phyloP scores from a whole-genome alignment of 805 yeast species.

The Saccharomyces mikatae region DNA sequence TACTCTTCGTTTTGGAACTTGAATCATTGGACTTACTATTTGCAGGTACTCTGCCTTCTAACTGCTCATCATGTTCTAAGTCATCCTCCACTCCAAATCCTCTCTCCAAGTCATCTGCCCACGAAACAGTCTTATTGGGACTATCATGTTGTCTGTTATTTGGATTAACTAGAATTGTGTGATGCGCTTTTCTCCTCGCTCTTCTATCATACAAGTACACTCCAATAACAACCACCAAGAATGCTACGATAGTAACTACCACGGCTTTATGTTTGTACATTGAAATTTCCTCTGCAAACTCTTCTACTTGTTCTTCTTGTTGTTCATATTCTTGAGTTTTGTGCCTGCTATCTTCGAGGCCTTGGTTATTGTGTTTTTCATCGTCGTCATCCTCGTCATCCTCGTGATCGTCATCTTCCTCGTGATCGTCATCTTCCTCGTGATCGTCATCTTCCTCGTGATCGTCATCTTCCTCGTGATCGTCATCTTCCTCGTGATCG shows the following conservation, averaged over 20 bases:
- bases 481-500: conserved; percentile 11
- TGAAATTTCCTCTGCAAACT: conserved; percentile 3
- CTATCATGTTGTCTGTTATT: conserved; percentile 10
- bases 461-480: conserved; percentile 7
- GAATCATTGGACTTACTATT: neutral
- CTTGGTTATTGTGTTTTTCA: conserved; percentile 12
- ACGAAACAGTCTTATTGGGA: conserved; percentile 30
- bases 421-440: conserved; percentile 39
- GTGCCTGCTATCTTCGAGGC: conserved; percentile 5
- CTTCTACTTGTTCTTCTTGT: conserved; percentile 5
- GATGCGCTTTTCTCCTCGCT: conserved; percentile 1
- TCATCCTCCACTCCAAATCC: conserved; percentile 7
- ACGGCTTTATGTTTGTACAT: neutral
- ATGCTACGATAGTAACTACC: conserved; percentile 4
- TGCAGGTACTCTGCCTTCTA: conserved; percentile 1
- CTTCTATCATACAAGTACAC: conserved; percentile 10
- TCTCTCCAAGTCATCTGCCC: conserved; percentile 32
- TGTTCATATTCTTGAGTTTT: conserved; percentile 3
- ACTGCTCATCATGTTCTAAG: conserved; percentile 9
- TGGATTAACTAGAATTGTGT: conserved; percentile 17
- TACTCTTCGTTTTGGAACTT: neutral
- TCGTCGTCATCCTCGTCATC: conserved; percentile 46
- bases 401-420: conserved; percentile 39
- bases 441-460: conserved; percentile 9
- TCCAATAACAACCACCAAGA: conserved; percentile 5